Evolutionary conservation across 2,329 filamentous ascomycete species (phyloP).

Genomic region (Botrytis pseudocinerea): DNA sequence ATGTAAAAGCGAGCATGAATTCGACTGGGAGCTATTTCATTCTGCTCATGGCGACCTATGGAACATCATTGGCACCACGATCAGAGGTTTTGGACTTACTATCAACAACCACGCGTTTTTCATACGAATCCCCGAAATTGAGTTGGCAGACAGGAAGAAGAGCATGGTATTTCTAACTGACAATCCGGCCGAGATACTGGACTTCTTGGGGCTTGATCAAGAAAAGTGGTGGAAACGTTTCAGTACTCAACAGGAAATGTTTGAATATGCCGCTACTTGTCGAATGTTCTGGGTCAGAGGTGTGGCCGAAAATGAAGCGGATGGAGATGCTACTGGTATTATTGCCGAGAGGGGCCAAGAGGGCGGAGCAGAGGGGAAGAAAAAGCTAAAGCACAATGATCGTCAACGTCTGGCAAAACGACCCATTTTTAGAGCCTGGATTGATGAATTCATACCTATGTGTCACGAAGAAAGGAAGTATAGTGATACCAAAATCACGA

Average conservation of each 20-base stretch:
- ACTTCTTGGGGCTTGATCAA: conserved; percentile 62
- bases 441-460: conserved; percentile 61
- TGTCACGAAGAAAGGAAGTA: conserved; percentile 48
- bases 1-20: conserved; percentile 45
- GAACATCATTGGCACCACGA: conserved; percentile 63
- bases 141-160: conserved; percentile 55
- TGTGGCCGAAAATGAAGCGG: conserved; percentile 37
- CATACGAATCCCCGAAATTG: conserved; percentile 68
- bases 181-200: conserved; percentile 56
- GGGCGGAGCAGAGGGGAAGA: conserved; percentile 41
- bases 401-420: conserved; percentile 56
- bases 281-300: conserved; percentile 55
- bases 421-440: conserved; percentile 59
- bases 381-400: conserved; percentile 54
- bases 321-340: conserved; percentile 23
- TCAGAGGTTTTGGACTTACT: conserved; percentile 66
- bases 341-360: conserved; percentile 29
- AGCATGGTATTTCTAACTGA: conserved; percentile 59
- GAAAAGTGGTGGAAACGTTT: conserved; percentile 58
- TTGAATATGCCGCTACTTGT: conserved; percentile 59
- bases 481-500: conserved; percentile 33
- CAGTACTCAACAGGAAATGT: conserved; percentile 54
- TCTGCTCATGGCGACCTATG: conserved; percentile 72
- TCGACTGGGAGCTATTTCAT: conserved; percentile 67
- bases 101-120: conserved; percentile 63